These are phyloP conservation scores for Lepiota venenata DNA, from an alignment of 768 basidiomycete genomes.

Conservation along the genomic window DNA sequence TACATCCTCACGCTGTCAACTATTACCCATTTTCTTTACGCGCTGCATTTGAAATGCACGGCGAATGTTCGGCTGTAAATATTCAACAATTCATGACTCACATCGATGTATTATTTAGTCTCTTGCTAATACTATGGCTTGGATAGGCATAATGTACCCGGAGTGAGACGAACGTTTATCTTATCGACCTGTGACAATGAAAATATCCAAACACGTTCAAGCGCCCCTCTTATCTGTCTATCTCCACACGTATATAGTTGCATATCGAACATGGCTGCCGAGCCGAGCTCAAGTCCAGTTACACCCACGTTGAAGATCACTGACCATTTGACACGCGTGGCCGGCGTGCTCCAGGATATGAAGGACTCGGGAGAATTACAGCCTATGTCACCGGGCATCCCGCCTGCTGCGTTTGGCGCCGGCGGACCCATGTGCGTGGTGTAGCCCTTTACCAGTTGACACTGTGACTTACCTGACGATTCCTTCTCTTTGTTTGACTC, in stretches of 20 bases:
- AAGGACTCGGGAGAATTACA: constrained; percentile 28
- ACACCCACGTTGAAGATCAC: constrained; percentile 30
- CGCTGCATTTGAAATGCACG: constrained; percentile 6
- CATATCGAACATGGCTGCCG: constrained; percentile 21
- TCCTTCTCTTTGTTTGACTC: not conserved
- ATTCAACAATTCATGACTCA: constrained; percentile 14
- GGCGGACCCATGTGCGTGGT: constrained; percentile 67
- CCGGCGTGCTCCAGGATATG: constrained; percentile 52
- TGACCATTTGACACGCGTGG: constrained; percentile 46
- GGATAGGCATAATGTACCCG: not conserved
- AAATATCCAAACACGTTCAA: constrained; percentile 6
- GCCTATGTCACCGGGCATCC: constrained; percentile 39
- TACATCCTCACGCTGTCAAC: constrained; percentile 8
- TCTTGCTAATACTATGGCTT: constrained; percentile 5
- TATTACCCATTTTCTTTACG: not conserved
- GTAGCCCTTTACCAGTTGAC: not conserved
- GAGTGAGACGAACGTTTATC: not conserved
- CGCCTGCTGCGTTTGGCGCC: constrained; percentile 65
- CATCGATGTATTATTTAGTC: constrained; percentile 24
- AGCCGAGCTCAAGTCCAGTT: constrained; percentile 19
- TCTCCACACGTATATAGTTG: constrained; percentile 7
- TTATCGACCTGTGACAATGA: constrained; percentile 2
- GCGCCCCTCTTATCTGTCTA: constrained; percentile 14
- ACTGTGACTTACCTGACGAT: no score
- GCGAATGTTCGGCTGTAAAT: not conserved